Evolutionary conservation across 306 rosid genomes (phyloP), one percentile per base, ranked within the genome.

Genomic region (Aeschynomene evenia): DNA sequence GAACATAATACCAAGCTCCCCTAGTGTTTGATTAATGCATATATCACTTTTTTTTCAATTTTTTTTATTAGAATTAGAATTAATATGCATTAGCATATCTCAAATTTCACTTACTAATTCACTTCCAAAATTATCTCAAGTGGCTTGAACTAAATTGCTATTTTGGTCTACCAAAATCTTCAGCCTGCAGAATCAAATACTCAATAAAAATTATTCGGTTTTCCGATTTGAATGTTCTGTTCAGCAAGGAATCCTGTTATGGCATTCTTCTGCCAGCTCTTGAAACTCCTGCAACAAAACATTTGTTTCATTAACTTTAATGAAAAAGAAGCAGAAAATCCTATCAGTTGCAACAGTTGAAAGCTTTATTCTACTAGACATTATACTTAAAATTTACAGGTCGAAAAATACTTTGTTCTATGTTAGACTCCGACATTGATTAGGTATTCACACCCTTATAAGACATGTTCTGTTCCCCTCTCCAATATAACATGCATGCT

Each of bases 231-330:
- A 15, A 95, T 73, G 72, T 82, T 84, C 83, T 72, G 88, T 77
- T 83, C 91, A 0, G 77, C 51, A 46, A 95, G 76, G 78, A 85
- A 95, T 42, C 66, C 86, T 26, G 81, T 84, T 65, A 91, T 91
- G 43, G 96, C 97, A 28, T 83, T 91, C 96, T 87, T 95, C 82
- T 95, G 93, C 99, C 95, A 91, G 79, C 99, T 37, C 83, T 91
- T 91, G 81, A 95, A 91, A 84, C 96, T 91, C 93, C 97, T 91
- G 84, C 73, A 79, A 57, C 53, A 63, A 66, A 77, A 51, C 21
- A 53, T 56, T 43, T 15, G 68, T 15, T 56, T 19, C 13, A 52
- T 24, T 52, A 29, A 56, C 65, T 73, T 46, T 22, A 63, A 66
- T 19, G 55, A 52, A 33, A 74, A 71, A 20, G 22, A 46, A 40